These are phyloP conservation scores for Peronospora belbahrii DNA, from an alignment of 352 stramenopile species.

Conservation along the genomic window DNA sequence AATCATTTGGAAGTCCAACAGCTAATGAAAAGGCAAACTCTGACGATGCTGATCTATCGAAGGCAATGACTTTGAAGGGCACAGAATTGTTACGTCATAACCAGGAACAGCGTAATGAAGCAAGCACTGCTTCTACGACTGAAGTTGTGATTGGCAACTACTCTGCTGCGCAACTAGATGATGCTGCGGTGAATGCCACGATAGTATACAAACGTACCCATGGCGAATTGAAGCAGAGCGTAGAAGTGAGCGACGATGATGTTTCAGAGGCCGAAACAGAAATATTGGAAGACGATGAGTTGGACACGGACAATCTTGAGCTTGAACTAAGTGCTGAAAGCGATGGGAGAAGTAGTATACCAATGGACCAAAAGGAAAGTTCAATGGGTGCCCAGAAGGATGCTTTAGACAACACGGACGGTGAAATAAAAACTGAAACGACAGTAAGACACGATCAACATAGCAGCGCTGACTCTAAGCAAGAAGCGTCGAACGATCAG, in stretches of 20 bases:
- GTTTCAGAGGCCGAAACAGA: slow-evolving; percentile 33
- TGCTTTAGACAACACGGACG: not conserved
- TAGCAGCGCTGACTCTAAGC: not conserved
- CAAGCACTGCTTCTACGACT: not conserved
- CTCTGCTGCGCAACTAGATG: not conserved
- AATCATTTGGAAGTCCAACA: not conserved
- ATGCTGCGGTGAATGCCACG: not conserved
- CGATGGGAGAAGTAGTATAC: slow-evolving; percentile 7
- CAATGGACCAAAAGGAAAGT: not conserved
- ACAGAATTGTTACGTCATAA: slow-evolving; percentile 19
- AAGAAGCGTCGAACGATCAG: not conserved
- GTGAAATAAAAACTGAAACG: not conserved
- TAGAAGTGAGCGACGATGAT: slow-evolving; percentile 18
- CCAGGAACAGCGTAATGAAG: slow-evolving; percentile 5
- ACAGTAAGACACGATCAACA: not conserved
- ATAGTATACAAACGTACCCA: not conserved
- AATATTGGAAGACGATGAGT: slow-evolving; percentile 29
- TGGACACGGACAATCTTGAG: slow-evolving; percentile 26
- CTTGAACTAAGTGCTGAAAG: slow-evolving; percentile 35
- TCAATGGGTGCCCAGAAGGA: not conserved
- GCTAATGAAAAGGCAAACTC: not conserved
- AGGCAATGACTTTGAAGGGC: slow-evolving; percentile 30
- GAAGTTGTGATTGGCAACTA: not conserved
- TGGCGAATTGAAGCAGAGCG: not conserved
- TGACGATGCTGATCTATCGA: slow-evolving; percentile 21